These are phyloP conservation scores for Bruguiera sexangula DNA, from an alignment of 345 rosid species.

Conservation along the genomic window DNA sequence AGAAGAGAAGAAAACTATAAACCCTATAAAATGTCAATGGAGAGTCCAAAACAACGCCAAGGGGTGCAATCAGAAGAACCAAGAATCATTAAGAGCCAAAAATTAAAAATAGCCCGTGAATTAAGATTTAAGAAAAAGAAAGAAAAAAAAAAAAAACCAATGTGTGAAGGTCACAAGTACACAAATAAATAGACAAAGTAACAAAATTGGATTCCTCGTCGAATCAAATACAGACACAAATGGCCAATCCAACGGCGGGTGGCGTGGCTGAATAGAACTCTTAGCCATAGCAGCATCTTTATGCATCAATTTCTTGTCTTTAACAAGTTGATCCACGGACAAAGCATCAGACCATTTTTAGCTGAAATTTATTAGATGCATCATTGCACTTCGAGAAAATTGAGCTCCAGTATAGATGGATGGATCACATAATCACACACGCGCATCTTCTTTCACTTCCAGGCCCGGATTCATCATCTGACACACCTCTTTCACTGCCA, in stretches of 20 bases:
- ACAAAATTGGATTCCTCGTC: constrained; percentile 46
- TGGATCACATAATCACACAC: constrained; percentile 56
- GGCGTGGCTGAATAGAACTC: constrained; percentile 18
- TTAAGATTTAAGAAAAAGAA: not conserved
- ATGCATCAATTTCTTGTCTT: constrained; percentile 13
- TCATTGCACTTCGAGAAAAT: constrained; percentile 1
- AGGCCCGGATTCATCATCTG: constrained; percentile 55
- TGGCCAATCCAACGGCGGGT: constrained; percentile 25
- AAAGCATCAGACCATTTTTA: constrained; percentile 18
- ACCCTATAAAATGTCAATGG: too few relatives aligned
- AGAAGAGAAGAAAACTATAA: not conserved
- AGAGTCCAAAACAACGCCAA: not conserved
- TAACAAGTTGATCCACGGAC: constrained; percentile 17
- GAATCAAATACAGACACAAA: constrained; percentile 33
- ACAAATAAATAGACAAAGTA: constrained; percentile 22
- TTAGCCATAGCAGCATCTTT: constrained; percentile 8
- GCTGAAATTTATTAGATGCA: constrained; percentile 12
- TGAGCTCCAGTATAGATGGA: not conserved
- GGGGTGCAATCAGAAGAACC: not conserved
- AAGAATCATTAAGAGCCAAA: not conserved
- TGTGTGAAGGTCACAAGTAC: constrained; percentile 13
- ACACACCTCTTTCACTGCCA: constrained; percentile 58
- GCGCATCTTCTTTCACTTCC: constrained; percentile 56
- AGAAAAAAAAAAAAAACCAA: constrained; percentile 12
- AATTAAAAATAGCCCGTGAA: constrained; percentile 9